Conservation (phyloP, 2,329 filamentous ascomycete genomes). For the Zalaria sp. region DNA sequence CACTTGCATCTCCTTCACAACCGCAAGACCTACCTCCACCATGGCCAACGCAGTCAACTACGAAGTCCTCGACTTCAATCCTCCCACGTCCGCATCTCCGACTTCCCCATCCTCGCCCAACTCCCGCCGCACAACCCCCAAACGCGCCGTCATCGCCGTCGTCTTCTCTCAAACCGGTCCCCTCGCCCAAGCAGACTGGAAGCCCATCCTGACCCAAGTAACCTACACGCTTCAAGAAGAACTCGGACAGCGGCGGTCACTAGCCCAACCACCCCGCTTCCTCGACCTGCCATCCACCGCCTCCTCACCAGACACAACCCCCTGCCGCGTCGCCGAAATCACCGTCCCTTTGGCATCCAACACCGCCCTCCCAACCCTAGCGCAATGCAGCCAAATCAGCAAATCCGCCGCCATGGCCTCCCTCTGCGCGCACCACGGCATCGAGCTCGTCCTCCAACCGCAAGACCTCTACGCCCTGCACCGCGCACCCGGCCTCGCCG, state of each 20-base stretch:
- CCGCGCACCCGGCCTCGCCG: conserved; percentile 48
- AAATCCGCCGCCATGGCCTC: conserved; percentile 2
- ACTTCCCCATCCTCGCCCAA: background rate
- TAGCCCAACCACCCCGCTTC: conserved; percentile 4
- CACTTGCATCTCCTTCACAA: too few relatives aligned
- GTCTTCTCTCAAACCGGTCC: conserved; percentile 5
- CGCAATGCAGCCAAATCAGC: conserved; percentile 6
- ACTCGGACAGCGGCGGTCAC: conserved; percentile 2
- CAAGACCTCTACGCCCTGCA: conserved; percentile 9
- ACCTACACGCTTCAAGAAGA: conserved; percentile 6
- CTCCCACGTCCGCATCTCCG: background rate
- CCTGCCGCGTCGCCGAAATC: conserved; percentile 6
- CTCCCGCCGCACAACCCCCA: background rate
- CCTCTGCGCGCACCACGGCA: conserved; percentile 3
- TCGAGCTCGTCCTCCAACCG: conserved; percentile 7
- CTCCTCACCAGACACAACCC: background rate
- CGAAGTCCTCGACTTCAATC: conserved; percentile 4
- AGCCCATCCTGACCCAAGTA: conserved; percentile 4
- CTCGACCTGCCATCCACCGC: conserved; percentile 1
- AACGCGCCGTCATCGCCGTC: conserved; percentile 6
- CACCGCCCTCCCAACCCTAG: conserved; percentile 1
- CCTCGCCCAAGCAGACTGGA: background rate
- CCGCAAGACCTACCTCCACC: too few relatives aligned
- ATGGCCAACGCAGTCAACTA: conserved; percentile 1
- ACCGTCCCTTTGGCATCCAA: conserved; percentile 4